Evolutionary conservation across 2,329 filamentous ascomycete species (phyloP), one percentile per base, ranked within the genome.

Genomic region (Decorospora gaudefroyi): DNA sequence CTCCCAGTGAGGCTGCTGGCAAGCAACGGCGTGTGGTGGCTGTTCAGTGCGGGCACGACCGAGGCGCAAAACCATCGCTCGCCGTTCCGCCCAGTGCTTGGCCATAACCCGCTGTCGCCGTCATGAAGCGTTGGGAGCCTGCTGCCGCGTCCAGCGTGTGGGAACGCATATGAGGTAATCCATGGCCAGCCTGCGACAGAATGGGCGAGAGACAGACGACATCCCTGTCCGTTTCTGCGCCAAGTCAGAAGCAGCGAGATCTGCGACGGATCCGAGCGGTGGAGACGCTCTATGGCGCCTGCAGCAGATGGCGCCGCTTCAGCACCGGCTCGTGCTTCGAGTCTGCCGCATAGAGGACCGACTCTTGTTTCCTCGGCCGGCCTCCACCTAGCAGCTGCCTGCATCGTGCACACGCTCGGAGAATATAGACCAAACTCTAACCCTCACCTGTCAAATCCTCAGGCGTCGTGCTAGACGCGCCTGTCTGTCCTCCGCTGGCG

Each of bases 341-440:
- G 53, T 57, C 57, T 64, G 61, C 61, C 58, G 56, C 58, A 42
- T 58, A 57, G 57, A 54, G 48, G 47, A 58, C 53, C 49, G 49
- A 50, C 53, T 45, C 59, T 59, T 58, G 55, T 57, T 61, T 61
- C 55, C 53, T 55, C 54, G 55, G 43, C 52, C 46, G 45, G 48
- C 48, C 42, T 44, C 25, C 40, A 30, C 32, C 49, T 51, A 61
- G 55, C 55, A 55, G 61, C 46, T 55, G 50, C 49, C 48, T 40
- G 55, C 52, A 48, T 55, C 49, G 60, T 65, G 64, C 60, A 49
- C 60, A 49, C 58, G 47, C 41, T 67, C 67, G 65, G 65, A 67
- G 65, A 68, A 68, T 68, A 67, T 59, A 61, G 59, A 53, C 63
- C 56, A 67, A 68, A 65, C 62, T 45, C 65, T 63, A 67, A 64